Base-by-base conservation (phyloP, 2,329 filamentous ascomycete genomes). In the Teratosphaeria epicoccoides region DNA sequence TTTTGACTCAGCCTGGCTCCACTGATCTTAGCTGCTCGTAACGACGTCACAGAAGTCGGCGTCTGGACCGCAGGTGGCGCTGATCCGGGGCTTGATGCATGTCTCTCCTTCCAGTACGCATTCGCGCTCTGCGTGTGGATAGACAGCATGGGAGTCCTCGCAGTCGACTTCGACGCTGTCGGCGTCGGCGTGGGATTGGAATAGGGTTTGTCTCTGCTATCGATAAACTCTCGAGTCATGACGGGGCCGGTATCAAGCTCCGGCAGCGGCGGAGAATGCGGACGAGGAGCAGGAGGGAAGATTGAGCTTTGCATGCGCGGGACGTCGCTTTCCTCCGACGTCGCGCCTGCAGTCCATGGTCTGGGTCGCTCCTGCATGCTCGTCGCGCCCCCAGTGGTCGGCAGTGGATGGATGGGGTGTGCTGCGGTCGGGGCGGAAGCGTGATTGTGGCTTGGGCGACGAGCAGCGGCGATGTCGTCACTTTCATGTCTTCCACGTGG, bases 151-250 rank as follows among this genome's bases (percentile, higher is more conserved):
- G 20, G 47, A 12, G 22, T 28, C 22, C 12, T 12, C 22, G 17
- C n/a, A 43, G 25, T 11, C 23, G 44, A 22, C 14, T 44, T 26
- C 12, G 52, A 49, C 24, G 43, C 26, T 43, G 44, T 55, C 24
- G 50, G 55, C 12, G 25, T 17, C 14, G 51, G 52, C 24, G 43
- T 43, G 24, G 52, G 50, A 11, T 49, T 54, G 24, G 55, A 58
- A 52, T 65, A 66, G 7, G 64, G 59, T 54, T 60, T 62, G 49
- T 66, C 63, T 47, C 64, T 55, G 48, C 60, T 63, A 52, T 66
- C 64, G 51, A 66, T 60, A 58, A 64, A 65, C 20, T 53, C 55
- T 10, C 63, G 54, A 44, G 51, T 59, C 62, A 66, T 65, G 11
- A 58, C 51, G 6, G 61, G 58, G 26, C 55, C 52, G 26, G 50